These are phyloP conservation scores for Primulina eburnea DNA, from an alignment of 257 asterid species.

Conservation along the genomic window DNA sequence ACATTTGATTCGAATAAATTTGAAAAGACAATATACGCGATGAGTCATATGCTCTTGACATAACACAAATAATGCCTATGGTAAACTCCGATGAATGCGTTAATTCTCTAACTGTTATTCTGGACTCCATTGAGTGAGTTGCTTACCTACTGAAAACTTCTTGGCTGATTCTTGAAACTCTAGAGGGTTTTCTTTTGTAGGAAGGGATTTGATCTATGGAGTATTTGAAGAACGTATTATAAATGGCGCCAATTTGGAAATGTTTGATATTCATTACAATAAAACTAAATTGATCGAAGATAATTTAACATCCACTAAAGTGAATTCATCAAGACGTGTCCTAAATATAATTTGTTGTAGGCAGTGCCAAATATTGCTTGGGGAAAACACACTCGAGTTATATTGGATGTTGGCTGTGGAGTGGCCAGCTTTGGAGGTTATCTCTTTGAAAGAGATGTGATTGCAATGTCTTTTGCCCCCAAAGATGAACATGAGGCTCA, in stretches of 20 bases:
- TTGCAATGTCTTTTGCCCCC: slow-evolving; percentile 81
- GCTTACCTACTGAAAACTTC: background rate
- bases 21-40: too few relatives aligned
- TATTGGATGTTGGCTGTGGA: slow-evolving; percentile 85
- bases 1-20: too few relatives aligned
- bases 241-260: background rate
- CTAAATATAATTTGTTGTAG: slow-evolving; percentile 34
- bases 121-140: too few relatives aligned
- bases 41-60: too few relatives aligned
- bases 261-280: background rate
- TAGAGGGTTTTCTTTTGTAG: too few relatives aligned
- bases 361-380: slow-evolving; percentile 81
- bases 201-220: background rate
- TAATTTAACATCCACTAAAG: too few relatives aligned
- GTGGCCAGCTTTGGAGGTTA: slow-evolving; percentile 90
- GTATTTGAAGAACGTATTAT: background rate
- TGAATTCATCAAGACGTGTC: slow-evolving; percentile 4
- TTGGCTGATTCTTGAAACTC: background rate
- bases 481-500: slow-evolving; percentile 95
- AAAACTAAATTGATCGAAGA: too few relatives aligned
- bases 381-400: slow-evolving; percentile 75
- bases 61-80: too few relatives aligned
- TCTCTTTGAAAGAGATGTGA: slow-evolving; percentile 79
- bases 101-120: too few relatives aligned
- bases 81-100: too few relatives aligned